Base-by-base conservation (phyloP, 225 moss, liverwort and hornwort species). In the Ulota crispa region DNA sequence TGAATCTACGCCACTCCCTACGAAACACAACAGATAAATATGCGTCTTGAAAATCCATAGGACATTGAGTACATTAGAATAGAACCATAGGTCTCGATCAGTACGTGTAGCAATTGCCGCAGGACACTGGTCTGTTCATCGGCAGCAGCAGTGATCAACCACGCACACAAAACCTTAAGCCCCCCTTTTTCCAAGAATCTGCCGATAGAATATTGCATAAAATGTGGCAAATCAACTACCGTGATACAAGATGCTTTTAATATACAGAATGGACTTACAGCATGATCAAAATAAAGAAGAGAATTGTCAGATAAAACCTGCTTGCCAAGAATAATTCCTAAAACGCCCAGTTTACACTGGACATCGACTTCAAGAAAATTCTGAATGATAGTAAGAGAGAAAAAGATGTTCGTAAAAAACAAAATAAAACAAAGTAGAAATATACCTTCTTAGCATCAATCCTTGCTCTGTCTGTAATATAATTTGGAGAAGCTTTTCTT, bases 141-240 rank as follows among this genome's bases (percentile, higher is more conserved):
- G 59, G 91, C 76, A 72, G 86, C 91, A 69, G 97, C 94, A 88
- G 89, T 84, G 28, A 83, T 82, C 73, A 97, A 90, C 97, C 97
- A 97, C 68, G 86, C 87, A 77, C 89, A 85, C 27, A 97, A 73
- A 69, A 95, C 72, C 85, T 93, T 97, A 61, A 97, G 85, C 32
- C 92, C 97, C 28, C 97, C 97, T 82, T 93, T 97, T 83, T 97
- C 97, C 89, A 95, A 78, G 56, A 97, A 95, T 70, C 97, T 97
- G 93, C 79, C 84, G 64, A 80, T 71, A 75, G 28, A 30, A 79
- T 60, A 64, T 60, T 16, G 31, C 72, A 80, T 50, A 69, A 73
- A 73, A 63, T 67, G 76, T 36, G 34, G 56, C 10, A 76, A 77
- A 83, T 88, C 83, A 88, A 85, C 68, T 77, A 68, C 68, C 57